phyloP scores from a whole-genome alignment of 139 green algal genomes.

The Mychonastes homosphaera region DNA sequence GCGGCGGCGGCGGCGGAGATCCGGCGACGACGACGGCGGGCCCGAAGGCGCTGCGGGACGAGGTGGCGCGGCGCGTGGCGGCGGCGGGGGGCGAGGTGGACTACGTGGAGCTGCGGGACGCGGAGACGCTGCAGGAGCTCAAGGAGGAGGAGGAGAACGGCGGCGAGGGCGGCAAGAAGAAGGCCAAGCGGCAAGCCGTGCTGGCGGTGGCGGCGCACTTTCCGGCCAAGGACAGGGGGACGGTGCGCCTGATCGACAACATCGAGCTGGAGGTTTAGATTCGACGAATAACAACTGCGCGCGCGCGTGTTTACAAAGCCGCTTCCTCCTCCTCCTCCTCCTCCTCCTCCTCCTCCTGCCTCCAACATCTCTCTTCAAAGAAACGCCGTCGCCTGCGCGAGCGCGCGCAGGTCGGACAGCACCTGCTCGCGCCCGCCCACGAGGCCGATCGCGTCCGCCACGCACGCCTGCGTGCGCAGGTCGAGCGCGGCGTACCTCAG shows the following conservation, averaged over 20 bases:
- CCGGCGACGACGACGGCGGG: background rate
- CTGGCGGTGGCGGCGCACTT: constrained; percentile 75
- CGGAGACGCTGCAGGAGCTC: background rate
- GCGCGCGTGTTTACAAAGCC: too few relatives aligned
- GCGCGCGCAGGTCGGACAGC: constrained; percentile 18
- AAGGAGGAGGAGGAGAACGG: background rate
- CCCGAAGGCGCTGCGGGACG: constrained; percentile 8
- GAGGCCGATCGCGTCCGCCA: constrained; percentile 15
- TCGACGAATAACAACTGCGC: background rate
- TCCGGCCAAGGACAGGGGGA: constrained; percentile 36
- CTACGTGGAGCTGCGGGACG: constrained; percentile 73
- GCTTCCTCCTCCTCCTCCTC: too few relatives aligned
- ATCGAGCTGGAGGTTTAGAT: constrained; percentile 51
- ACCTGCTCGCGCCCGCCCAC: background rate
- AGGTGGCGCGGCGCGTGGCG: constrained; percentile 28
- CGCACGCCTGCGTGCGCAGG: constrained; percentile 15
- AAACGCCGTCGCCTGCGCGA: constrained; percentile 8
- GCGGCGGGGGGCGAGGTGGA: constrained; percentile 60
- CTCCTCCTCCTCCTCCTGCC: too few relatives aligned
- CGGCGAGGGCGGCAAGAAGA: too few relatives aligned
- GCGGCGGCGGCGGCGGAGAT: constrained; percentile 9
- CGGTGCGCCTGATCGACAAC: constrained; percentile 93
- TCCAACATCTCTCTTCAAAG: too few relatives aligned
- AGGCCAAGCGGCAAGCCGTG: too few relatives aligned
- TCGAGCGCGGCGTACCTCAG: constrained; percentile 26